These are phyloP conservation scores for Blastomyces silverae DNA, from an alignment of 2,329 filamentous ascomycete genomes.

Conservation along the genomic window DNA sequence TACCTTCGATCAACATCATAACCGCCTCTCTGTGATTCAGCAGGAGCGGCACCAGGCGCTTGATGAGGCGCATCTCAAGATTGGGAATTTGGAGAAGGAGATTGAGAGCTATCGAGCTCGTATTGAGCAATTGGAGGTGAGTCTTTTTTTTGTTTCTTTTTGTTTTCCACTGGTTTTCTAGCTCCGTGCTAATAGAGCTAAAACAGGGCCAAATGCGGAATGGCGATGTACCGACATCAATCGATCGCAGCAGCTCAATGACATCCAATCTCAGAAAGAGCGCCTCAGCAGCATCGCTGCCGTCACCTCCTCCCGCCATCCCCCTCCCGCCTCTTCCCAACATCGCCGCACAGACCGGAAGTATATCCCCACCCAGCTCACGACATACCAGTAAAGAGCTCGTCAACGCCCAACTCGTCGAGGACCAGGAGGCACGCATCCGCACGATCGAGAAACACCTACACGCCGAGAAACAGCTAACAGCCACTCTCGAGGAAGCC, in stretches of 20 bases:
- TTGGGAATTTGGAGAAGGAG: conserved; percentile 58
- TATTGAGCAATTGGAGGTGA: conserved; percentile 70
- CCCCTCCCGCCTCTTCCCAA: conserved; percentile 86
- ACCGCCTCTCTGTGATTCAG: conserved; percentile 76
- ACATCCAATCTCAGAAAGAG: conserved; percentile 76
- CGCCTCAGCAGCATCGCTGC: conserved; percentile 71
- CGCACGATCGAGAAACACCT: conserved; percentile 95
- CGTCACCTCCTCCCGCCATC: conserved; percentile 89
- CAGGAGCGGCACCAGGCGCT: conserved; percentile 66
- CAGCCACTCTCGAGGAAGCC: conserved; percentile 88
- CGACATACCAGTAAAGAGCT: conserved; percentile 78
- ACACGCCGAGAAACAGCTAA: conserved; percentile 91
- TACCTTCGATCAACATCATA: conserved; percentile 93
- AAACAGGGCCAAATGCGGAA: conserved; percentile 37
- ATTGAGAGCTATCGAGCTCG: conserved; percentile 50
- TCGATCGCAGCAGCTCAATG: conserved; percentile 53
- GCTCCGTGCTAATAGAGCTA: neutral
- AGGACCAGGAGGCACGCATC: conserved; percentile 93
- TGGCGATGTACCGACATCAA: conserved; percentile 34
- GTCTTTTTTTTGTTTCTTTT: conserved; percentile 22
- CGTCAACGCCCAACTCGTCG: conserved; percentile 71
- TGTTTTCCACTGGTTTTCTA: conserved; percentile 11
- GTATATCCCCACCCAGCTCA: conserved; percentile 54
- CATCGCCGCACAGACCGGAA: conserved; percentile 49
- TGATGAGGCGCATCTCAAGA: conserved; percentile 67